Evolutionary conservation across 1,139 yeast species (phyloP).

Genomic region (Suhomyces wounanorum): DNA sequence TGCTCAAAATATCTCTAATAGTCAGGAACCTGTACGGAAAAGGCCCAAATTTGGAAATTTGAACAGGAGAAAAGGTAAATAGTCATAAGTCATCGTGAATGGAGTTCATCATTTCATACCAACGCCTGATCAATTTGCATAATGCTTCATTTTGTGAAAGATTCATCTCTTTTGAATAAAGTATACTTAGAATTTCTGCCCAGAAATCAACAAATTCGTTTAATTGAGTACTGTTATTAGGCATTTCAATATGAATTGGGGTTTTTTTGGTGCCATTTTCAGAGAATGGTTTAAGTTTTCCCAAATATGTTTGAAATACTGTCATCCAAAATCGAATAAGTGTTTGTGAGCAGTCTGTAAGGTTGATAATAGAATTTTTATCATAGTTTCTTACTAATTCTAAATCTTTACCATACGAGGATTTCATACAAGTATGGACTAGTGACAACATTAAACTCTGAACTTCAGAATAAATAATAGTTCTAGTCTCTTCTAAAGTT

Average conservation of each 20-base stretch:
- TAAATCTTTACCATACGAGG: conserved; percentile 60
- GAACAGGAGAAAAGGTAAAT: neutral
- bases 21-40: neutral
- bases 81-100: neutral
- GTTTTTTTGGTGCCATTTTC: conserved; percentile 23
- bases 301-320: conserved; percentile 51
- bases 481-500: neutral
- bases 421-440: conserved; percentile 53
- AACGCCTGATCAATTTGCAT: conserved; percentile 36
- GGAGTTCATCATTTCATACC: conserved; percentile 29
- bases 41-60: conserved; percentile 8
- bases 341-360: conserved; percentile 45
- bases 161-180: conserved; percentile 45
- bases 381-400: conserved; percentile 51
- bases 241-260: conserved; percentile 29
- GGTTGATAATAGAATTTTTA: conserved; percentile 28
- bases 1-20: neutral
- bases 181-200: conserved; percentile 42
- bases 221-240: conserved; percentile 32
- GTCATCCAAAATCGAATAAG: conserved; percentile 57
- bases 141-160: conserved; percentile 42
- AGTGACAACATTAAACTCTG: conserved; percentile 45
- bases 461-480: conserved; percentile 33
- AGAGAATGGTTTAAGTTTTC: conserved; percentile 29
- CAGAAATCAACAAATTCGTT: conserved; percentile 52